Evolutionary conservation across 2,329 filamentous ascomycete genomes (phyloP).

Genomic region (Gaeumannomyces sp.): DNA sequence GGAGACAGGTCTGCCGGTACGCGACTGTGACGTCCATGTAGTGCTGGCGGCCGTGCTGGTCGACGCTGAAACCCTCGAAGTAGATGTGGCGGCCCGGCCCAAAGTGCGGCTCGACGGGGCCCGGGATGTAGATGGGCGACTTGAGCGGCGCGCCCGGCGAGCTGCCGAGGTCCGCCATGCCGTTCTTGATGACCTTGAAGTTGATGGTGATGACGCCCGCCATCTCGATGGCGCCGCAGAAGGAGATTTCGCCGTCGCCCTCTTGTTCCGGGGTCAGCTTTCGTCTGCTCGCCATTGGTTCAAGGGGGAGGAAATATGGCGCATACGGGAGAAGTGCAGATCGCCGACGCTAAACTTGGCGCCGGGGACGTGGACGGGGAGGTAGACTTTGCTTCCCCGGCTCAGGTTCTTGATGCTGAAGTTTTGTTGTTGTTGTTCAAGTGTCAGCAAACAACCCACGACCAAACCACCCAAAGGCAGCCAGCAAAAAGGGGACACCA

Average conservation of each 20-base stretch:
- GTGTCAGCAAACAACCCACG: background rate
- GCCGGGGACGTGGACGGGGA: constrained; percentile 79
- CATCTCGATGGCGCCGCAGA: constrained; percentile 90
- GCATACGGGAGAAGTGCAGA: constrained; percentile 66
- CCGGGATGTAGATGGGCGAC: constrained; percentile 77
- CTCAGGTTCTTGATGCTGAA: constrained; percentile 27
- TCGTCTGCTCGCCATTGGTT: background rate
- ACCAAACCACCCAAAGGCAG: background rate
- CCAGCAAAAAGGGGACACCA: constrained; percentile 1
- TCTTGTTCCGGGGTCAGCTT: constrained; percentile 37
- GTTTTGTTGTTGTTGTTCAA: constrained; percentile 2
- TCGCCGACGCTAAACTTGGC: constrained; percentile 91
- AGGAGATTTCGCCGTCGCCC: constrained; percentile 87
- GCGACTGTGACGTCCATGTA: constrained; percentile 82
- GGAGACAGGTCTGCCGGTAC: constrained; percentile 73
- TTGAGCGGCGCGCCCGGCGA: constrained; percentile 45
- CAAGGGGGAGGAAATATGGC: too few species aligned
- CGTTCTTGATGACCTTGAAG: constrained; percentile 79
- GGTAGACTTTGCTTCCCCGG: constrained; percentile 59
- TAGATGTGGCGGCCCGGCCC: constrained; percentile 75
- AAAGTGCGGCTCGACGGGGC: constrained; percentile 83
- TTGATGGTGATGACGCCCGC: constrained; percentile 78
- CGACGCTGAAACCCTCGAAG: constrained; percentile 87
- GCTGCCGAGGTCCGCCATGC: constrained; percentile 59
- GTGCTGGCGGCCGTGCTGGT: constrained; percentile 82